These are phyloP conservation scores for Kwoniella heveanensis DNA, from an alignment of 768 basidiomycete genomes.

Conservation along the genomic window DNA sequence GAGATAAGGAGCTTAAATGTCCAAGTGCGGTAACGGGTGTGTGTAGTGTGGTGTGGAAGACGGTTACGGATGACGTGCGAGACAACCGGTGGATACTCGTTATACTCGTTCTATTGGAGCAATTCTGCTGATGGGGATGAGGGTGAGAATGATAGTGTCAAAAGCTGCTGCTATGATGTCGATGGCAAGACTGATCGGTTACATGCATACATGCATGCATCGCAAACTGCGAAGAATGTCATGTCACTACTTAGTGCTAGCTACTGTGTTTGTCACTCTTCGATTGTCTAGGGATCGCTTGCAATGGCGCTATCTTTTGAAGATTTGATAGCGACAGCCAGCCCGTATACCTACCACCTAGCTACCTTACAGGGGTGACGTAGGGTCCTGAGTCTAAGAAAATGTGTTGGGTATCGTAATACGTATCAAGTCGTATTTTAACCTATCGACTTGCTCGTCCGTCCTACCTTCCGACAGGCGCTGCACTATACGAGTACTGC, in stretches of 20 bases:
- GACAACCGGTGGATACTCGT: neutral
- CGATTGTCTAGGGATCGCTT: neutral
- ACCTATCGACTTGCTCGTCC: no score
- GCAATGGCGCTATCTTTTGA: conserved; percentile 1
- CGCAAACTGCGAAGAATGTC: neutral
- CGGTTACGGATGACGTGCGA: neutral
- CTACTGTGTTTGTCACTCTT: neutral
- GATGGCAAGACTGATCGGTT: neutral
- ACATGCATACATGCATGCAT: neutral
- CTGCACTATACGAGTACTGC: neutral
- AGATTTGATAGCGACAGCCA: neutral
- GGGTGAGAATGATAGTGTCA: neutral
- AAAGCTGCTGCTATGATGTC: neutral
- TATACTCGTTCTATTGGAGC: no score
- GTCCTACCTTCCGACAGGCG: no score
- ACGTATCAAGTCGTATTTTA: neutral
- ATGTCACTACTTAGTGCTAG: neutral
- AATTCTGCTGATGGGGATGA: no score
- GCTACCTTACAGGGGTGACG: neutral
- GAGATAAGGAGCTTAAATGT: neutral
- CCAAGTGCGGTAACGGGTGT: neutral
- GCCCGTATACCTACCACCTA: no score
- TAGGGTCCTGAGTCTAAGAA: neutral
- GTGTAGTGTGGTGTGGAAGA: neutral
- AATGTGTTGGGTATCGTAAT: no score